Evolutionary conservation across 2,329 filamentous ascomycete species (phyloP).

Genomic region (Diaporthe ilicicola): DNA sequence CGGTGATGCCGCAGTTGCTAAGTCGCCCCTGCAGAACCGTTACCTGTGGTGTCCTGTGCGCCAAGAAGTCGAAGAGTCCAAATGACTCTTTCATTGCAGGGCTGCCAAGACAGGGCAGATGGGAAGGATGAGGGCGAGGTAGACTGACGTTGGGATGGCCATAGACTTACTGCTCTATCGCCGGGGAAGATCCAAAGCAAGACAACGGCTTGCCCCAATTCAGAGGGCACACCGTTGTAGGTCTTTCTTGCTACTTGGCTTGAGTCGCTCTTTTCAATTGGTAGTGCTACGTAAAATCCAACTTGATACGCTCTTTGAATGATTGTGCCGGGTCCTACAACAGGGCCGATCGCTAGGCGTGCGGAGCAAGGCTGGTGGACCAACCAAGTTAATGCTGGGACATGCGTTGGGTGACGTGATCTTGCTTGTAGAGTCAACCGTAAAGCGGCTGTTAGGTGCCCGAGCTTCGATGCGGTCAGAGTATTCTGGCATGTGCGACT

Average conservation of each 20-base stretch:
- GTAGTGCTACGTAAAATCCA: constrained; percentile 26
- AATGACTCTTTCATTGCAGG: constrained; percentile 23
- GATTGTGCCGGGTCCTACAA: neutral
- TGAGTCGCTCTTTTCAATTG: constrained; percentile 30
- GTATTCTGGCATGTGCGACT: neutral
- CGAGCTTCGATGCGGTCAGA: neutral
- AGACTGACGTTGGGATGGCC: constrained; percentile 21
- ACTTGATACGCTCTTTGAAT: constrained; percentile 30
- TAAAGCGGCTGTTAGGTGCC: neutral
- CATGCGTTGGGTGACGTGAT: neutral
- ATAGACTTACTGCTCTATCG: constrained; percentile 24
- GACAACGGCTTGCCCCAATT: constrained; percentile 24
- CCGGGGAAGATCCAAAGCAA: constrained; percentile 25
- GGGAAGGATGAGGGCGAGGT: constrained; percentile 16
- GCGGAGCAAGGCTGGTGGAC: neutral
- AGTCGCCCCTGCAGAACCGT: constrained; percentile 11
- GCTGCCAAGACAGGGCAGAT: constrained; percentile 31
- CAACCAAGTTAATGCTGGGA: neutral
- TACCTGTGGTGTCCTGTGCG: constrained; percentile 28
- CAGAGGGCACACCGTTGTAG: constrained; percentile 8
- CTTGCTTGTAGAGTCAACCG: neutral
- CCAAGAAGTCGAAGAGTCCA: constrained; percentile 26
- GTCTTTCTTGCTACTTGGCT: constrained; percentile 22
- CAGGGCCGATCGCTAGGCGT: neutral
- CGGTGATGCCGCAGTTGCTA: neutral